Percentiles rank a stretch among this genome's conserved stretches.
Evolutionary conservation across 768 basidiomycete genomes (phyloP).

Genomic region (Tylopilus rubrobrunneus): DNA sequence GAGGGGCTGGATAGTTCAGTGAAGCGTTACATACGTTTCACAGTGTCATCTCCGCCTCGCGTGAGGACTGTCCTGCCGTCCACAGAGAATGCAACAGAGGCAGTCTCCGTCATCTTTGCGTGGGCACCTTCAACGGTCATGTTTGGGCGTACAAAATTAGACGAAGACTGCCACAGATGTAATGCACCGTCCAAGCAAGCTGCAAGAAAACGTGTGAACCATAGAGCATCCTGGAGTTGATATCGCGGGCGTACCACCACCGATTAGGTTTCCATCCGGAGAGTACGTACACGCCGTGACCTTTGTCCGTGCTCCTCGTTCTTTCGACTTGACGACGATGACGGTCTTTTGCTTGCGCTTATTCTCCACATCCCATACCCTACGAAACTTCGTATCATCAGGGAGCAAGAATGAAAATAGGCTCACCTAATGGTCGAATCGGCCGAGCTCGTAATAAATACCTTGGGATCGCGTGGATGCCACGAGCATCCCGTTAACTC

Average conservation of each 20-base stretch:
- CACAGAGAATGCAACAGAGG: conserved; percentile 82
- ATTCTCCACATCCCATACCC: conserved; percentile 93
- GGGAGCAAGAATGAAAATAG: background rate
- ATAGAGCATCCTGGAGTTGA: background rate
- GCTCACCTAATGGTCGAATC: conserved; percentile 90
- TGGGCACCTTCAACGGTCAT: conserved; percentile 86
- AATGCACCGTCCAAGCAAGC: conserved; percentile 89
- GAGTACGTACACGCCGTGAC: conserved; percentile 86
- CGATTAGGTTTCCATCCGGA: conserved; percentile 83
- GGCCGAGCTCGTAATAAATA: conserved; percentile 90
- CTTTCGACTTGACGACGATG: conserved; percentile 95
- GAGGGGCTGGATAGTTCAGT: background rate
- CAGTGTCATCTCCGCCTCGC: conserved; percentile 90
- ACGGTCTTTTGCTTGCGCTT: conserved; percentile 93
- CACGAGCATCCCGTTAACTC: conserved; percentile 88
- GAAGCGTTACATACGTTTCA: conserved; percentile 72
- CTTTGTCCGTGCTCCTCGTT: conserved; percentile 90
- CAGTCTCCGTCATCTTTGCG: conserved; percentile 78
- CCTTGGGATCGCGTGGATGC: conserved; percentile 83
- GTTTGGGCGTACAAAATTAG: conserved; percentile 91
- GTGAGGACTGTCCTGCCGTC: conserved; percentile 85
- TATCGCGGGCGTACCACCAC: conserved; percentile 61
- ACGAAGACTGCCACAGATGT: conserved; percentile 88
- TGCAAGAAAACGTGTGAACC: conserved; percentile 29
- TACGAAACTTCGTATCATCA: conserved; percentile 28